phyloP scores from a whole-genome alignment of 73 alveolate genomes.

The Uronychia binucleata region DNA sequence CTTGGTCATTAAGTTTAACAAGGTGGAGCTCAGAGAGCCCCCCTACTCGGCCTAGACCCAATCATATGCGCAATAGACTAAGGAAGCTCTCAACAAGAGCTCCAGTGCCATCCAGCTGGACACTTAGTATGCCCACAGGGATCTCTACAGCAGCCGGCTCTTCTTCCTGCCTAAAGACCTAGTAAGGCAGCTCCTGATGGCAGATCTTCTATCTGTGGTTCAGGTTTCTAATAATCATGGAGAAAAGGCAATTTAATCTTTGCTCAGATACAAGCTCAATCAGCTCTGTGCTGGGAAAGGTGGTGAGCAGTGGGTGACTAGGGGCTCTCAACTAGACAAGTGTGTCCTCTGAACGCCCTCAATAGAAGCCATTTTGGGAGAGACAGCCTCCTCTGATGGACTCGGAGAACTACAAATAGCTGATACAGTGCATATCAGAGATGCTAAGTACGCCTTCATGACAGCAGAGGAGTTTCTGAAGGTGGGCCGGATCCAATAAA shows the following conservation, averaged over 20 bases:
- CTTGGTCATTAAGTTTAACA: not conserved
- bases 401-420: not conserved
- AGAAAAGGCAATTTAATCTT: not conserved
- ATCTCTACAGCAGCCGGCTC: not conserved
- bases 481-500: not conserved
- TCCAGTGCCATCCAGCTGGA: not conserved
- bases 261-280: not conserved
- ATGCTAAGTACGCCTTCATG: not conserved
- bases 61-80: no score
- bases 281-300: not conserved
- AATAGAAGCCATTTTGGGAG: conserved; percentile 1
- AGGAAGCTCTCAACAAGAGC: not conserved
- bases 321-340: not conserved
- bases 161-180: not conserved
- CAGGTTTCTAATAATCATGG: not conserved
- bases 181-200: no score
- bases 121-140: not conserved
- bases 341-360: no score
- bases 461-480: not conserved
- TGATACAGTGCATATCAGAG: not conserved
- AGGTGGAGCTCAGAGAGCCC: not conserved
- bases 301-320: not conserved
- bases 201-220: not conserved
- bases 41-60: not conserved
- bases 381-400: not conserved